Conservation (phyloP, 495 filamentous ascomycete genomes). For the Penicillium psychrofluorescens region DNA sequence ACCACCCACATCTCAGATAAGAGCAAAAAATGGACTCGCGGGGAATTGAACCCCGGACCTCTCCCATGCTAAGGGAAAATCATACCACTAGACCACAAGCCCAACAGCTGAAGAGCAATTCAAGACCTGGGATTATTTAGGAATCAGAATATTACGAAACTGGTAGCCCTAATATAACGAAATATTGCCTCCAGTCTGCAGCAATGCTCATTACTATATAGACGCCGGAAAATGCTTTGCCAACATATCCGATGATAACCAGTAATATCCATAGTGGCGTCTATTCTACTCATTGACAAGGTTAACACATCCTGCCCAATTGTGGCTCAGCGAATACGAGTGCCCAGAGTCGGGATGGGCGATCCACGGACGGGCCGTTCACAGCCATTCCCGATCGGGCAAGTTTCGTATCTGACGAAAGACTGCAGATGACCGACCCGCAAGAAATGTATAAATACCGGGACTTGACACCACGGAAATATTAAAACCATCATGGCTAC, state of each 20-base stretch:
- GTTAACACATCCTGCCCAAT: too few species aligned
- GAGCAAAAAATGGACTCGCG: slow-evolving; percentile 42
- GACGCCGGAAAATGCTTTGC: too few species aligned
- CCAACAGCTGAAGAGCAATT: too few species aligned
- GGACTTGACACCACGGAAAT: neutral
- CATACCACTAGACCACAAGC: slow-evolving; percentile 43
- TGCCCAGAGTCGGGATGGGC: neutral
- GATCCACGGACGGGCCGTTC: slow-evolving; percentile 4
- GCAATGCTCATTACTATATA: too few species aligned
- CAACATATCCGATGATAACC: too few species aligned
- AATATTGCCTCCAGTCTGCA: too few species aligned
- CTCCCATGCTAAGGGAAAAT: slow-evolving; percentile 42
- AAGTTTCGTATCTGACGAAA: slow-evolving; percentile 13
- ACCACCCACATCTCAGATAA: too few species aligned
- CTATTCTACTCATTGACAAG: too few species aligned
- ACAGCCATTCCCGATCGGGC: slow-evolving; percentile 7
- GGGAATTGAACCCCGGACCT: slow-evolving; percentile 54
- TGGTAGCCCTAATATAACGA: too few species aligned
- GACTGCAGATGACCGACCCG: neutral
- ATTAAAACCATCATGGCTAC: neutral
- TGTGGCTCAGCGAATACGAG: neutral
- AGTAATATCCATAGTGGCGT: too few species aligned
- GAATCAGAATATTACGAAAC: too few species aligned
- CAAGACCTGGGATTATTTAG: too few species aligned
- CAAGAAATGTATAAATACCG: neutral